phyloP scores from a whole-genome alignment of 306 rosid genomes.

The Inga leiocalycina region DNA sequence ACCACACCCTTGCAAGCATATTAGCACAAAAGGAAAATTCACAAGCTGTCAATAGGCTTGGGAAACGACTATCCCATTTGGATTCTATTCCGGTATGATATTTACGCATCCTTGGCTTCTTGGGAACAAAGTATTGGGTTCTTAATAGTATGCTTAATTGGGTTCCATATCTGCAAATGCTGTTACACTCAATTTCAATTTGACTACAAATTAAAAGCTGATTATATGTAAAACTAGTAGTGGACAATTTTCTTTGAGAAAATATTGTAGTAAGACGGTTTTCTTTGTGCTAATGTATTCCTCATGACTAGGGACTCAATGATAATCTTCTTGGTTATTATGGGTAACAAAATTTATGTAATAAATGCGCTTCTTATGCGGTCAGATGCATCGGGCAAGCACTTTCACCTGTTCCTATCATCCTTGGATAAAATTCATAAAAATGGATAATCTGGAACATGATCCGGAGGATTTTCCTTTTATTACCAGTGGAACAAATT shows the following conservation, averaged over 20 bases:
- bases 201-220: neutral
- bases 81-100: constrained; percentile 83
- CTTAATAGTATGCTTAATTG: neutral
- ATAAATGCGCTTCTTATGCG: too few species aligned
- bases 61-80: constrained; percentile 89
- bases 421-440: too few species aligned
- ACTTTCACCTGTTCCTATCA: too few species aligned
- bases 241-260: neutral
- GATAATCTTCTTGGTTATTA: too few species aligned
- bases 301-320: neutral
- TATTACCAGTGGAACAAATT: too few species aligned
- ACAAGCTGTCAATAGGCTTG: constrained; percentile 55
- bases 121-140: neutral
- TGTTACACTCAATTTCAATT: neutral
- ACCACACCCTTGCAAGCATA: constrained; percentile 77
- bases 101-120: neutral
- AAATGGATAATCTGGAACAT: too few species aligned
- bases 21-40: constrained; percentile 66
- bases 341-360: too few species aligned
- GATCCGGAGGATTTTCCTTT: too few species aligned
- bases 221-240: neutral
- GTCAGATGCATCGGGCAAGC: too few species aligned
- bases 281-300: neutral
- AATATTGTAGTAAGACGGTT: neutral
- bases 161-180: neutral